phyloP scores from a whole-genome alignment of 257 asterid species.

The Jacaranda mimosifolia region DNA sequence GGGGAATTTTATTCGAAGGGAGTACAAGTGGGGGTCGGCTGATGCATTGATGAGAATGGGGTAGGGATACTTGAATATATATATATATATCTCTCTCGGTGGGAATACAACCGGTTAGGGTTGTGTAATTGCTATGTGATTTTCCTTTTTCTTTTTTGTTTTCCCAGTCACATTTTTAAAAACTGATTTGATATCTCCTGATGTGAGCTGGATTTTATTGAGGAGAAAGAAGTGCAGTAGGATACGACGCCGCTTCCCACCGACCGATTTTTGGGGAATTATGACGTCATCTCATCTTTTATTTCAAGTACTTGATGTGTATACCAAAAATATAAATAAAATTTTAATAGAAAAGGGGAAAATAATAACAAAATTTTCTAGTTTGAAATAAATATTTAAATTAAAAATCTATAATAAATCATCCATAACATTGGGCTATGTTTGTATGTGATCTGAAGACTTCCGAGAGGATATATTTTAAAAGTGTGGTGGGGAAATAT shows the following conservation, averaged over 20 bases:
- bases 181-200: slow-evolving; percentile 12
- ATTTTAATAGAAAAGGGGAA: not conserved
- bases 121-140: not conserved
- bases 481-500: no score
- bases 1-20: slow-evolving; percentile 13
- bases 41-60: slow-evolving; percentile 12
- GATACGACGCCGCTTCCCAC: not conserved
- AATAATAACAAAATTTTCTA: no score
- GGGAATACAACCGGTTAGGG: slow-evolving; percentile 37
- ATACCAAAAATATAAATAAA: not conserved
- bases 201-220: slow-evolving; percentile 21
- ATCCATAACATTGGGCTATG: no score
- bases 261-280: not conserved
- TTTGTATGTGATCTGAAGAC: no score
- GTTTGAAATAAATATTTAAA: no score
- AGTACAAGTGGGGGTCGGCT: slow-evolving; percentile 25
- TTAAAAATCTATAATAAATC: no score
- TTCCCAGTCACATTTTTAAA: not conserved
- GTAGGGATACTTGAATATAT: slow-evolving; percentile 36
- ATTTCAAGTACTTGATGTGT: not conserved
- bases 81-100: slow-evolving; percentile 2
- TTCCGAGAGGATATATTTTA: no score
- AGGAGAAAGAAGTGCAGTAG: not conserved
- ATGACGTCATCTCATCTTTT: not conserved
- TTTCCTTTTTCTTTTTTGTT: not conserved